phyloP scores from a whole-genome alignment of 2,329 filamentous ascomycete species.

The Neonectria sp. region DNA sequence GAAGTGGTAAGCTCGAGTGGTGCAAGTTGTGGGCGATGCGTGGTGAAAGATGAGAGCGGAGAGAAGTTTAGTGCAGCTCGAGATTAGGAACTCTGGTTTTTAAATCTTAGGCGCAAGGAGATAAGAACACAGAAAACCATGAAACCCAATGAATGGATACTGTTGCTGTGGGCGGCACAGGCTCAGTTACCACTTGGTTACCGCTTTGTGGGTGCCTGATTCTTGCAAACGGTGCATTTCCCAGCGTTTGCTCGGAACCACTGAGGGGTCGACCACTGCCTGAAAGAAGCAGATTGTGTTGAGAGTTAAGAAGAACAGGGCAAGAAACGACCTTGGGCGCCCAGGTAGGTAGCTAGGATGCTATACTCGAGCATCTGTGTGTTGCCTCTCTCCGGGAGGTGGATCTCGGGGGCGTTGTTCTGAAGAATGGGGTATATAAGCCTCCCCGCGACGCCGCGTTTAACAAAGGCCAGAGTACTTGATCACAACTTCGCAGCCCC shows the following conservation, averaged over 20 bases:
- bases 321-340: neutral
- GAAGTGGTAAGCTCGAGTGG: neutral
- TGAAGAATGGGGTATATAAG: too few species aligned
- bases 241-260: neutral
- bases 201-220: neutral
- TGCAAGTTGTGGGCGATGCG: neutral
- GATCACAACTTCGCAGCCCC: neutral
- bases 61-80: conserved; percentile 7
- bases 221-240: neutral
- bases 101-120: neutral
- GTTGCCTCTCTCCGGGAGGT: neutral
- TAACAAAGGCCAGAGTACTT: neutral
- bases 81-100: neutral
- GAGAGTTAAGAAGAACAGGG: neutral
- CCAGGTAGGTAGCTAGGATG: neutral
- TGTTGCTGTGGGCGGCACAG: neutral
- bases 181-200: neutral
- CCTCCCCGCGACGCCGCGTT: neutral
- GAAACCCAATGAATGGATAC: too few species aligned
- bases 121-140: neutral
- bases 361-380: neutral
- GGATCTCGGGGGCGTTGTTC: too few species aligned
- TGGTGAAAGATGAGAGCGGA: neutral
- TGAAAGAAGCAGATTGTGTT: neutral
- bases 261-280: too few species aligned